A percentile compares a stretch with the other conserved stretches of the same genome.
phyloP scores from a whole-genome alignment of 129 eudicot genomes.

The Apium graveolens region DNA sequence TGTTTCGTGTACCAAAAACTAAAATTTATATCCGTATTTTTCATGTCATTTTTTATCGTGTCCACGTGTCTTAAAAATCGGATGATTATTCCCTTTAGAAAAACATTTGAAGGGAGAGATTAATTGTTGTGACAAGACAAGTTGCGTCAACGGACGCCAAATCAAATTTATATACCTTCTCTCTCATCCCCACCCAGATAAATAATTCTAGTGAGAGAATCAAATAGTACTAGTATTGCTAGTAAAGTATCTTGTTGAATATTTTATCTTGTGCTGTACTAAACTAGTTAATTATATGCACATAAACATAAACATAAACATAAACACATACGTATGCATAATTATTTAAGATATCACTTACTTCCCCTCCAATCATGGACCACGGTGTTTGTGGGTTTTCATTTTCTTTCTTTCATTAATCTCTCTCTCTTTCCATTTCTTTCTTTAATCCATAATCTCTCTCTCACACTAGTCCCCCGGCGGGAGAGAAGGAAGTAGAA shows the following conservation, averaged over 20 bases:
- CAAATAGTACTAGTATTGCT: not conserved
- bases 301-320: not conserved
- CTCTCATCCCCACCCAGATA: conserved; percentile 3
- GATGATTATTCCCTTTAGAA: too few relatives aligned
- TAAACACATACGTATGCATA: not conserved
- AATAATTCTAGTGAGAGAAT: conserved; percentile 13
- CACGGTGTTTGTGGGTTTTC: conserved; percentile 4
- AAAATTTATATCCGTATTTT: too few relatives aligned
- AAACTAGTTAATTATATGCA: not conserved
- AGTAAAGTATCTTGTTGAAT: conserved; percentile 14
- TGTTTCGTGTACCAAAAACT: too few relatives aligned
- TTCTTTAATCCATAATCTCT: conserved; percentile 7
- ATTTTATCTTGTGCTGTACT: not conserved
- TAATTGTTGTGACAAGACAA: too few relatives aligned
- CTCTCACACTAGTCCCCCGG: conserved; percentile 35
- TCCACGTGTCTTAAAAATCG: too few relatives aligned
- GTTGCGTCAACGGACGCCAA: conserved; percentile 35
- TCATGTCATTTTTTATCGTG: too few relatives aligned
- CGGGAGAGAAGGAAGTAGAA: conserved; percentile 64
- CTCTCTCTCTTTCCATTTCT: conserved; percentile 18
- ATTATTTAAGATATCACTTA: conserved; percentile 9
- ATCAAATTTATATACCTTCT: conserved; percentile 11
- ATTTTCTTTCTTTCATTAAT: too few relatives aligned
- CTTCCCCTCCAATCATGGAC: conserved; percentile 37
- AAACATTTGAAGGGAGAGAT: too few relatives aligned